A percentile compares a stretch with the other conserved stretches of the same genome.
Evolutionary conservation across 805 yeast genomes (phyloP).

Genomic region (Tanozyma kutaoensis): DNA sequence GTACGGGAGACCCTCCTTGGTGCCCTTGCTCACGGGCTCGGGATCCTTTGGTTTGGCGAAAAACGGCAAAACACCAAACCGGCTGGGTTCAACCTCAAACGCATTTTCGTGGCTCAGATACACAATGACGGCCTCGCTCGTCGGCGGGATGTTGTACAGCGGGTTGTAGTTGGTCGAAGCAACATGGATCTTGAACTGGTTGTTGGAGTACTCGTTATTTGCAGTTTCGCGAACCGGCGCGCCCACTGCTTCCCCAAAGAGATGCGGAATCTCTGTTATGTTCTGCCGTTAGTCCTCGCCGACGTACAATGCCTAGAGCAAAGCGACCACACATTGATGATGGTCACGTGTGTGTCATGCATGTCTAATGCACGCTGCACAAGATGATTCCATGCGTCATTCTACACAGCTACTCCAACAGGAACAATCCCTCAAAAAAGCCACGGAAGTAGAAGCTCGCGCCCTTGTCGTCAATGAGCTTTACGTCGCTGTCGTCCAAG

Average conservation of each 20-base stretch:
- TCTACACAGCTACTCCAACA: no score
- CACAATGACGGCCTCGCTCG: constrained; percentile 32
- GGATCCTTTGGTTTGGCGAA: constrained; percentile 41
- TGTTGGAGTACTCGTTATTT: neutral
- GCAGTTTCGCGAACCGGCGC: neutral
- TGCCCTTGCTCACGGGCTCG: constrained; percentile 9
- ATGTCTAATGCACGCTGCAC: no score
- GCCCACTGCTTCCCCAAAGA: constrained; percentile 6
- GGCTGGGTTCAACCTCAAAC: constrained; percentile 39
- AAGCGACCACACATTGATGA: constrained; percentile 51
- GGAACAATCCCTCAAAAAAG: no score
- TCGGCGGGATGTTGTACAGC: constrained; percentile 53
- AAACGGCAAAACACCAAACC: constrained; percentile 68
- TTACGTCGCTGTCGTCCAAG: constrained; percentile 6
- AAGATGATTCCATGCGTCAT: no score
- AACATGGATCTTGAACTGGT: neutral
- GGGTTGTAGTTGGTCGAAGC: constrained; percentile 8
- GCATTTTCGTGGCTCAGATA: constrained; percentile 6
- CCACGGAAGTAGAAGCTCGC: constrained; percentile 12
- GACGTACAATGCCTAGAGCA: constrained; percentile 32
- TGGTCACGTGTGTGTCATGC: no score
- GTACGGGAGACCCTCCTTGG: constrained; percentile 7
- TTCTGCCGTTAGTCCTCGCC: constrained; percentile 6
- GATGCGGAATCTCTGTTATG: constrained; percentile 13
- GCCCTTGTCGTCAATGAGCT: constrained; percentile 15